Evolutionary conservation across 2,329 filamentous ascomycete genomes (phyloP), one percentile per base, ranked within the genome.

Genomic region (Bretziella fagacearum): DNA sequence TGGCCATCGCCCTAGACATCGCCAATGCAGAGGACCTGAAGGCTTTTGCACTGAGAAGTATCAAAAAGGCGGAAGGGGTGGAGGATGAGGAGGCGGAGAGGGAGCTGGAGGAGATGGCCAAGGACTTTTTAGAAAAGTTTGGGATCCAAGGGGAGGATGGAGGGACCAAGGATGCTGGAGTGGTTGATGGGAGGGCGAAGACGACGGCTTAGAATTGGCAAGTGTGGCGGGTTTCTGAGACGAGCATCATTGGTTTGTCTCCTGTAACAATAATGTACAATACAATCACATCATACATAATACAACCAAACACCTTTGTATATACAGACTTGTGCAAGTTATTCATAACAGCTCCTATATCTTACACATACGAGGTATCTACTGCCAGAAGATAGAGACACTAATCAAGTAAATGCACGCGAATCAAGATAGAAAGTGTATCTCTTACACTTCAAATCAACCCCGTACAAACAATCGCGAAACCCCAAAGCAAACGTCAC

Each of bases 1-100:
- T 79, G 8, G 67, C 84, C 52, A 93, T 81, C 70, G 78, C 75
- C 1, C 74, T 91, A 51, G 81, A 95, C 59, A 73, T 96, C 29
- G 77, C 77, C 57, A 70, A 68, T 39, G 46, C 85, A 33, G 73
- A 75, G 3, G 82, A 87, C 56, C 63, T 85, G 58, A 65, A 73
- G 56, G 59, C 54, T 41, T 64, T 64, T 55, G 69, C 74, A n/a
- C 64, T 64, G 49, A 39, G 60, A 59, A 51, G 63, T 63, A 36
- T 57, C 66, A 20, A 58, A 58, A 23, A 58, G 47, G 58, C 39
- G n/a, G 37, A 13, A 2, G 36, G 10, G 2, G 49, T 53, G 25
- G 52, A 58, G 8, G 56, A 57, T 22, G 54, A 66, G 52, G 67
- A 71, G 56, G 69, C 73, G 49, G 73, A 81, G 64, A 62, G 66